Evolutionary conservation across 2,329 filamentous ascomycete genomes (phyloP).

Genomic region (Aaosphaeria arxii): DNA sequence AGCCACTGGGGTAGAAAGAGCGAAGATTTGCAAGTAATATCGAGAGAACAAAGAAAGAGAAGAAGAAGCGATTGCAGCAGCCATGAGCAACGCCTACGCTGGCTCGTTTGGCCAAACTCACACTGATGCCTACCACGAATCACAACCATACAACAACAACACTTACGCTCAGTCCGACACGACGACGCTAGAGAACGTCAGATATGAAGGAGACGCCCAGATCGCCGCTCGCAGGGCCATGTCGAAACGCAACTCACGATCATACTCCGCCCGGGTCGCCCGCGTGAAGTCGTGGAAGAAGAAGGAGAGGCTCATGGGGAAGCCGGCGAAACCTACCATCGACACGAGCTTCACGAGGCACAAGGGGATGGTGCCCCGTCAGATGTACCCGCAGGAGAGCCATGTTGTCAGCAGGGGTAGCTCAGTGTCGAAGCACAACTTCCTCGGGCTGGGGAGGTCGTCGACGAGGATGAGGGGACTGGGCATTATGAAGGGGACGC

Average conservation of each 20-base stretch:
- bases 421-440: slow-evolving; percentile 20
- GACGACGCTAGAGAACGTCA: slow-evolving; percentile 10
- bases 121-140: slow-evolving; percentile 12
- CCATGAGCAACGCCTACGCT: slow-evolving; percentile 16
- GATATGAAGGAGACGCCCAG: slow-evolving; percentile 24
- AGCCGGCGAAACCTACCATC: slow-evolving; percentile 58
- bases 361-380: slow-evolving; percentile 43
- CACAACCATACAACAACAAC: no score
- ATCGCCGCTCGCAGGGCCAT: slow-evolving; percentile 22
- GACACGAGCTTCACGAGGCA: slow-evolving; percentile 65
- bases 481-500: slow-evolving; percentile 34
- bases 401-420: slow-evolving; percentile 16
- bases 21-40: slow-evolving; percentile 1
- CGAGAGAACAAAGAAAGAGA: neutral
- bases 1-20: slow-evolving; percentile 2
- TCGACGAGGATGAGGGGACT: slow-evolving; percentile 29
- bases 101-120: slow-evolving; percentile 13
- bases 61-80: slow-evolving; percentile 1
- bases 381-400: slow-evolving; percentile 39
- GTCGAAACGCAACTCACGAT: slow-evolving; percentile 30
- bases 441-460: slow-evolving; percentile 27
- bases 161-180: no score
- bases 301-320: slow-evolving; percentile 52
- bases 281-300: slow-evolving; percentile 57
- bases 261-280: slow-evolving; percentile 33